Percentiles rank a stretch among this genome's conserved stretches.
Conservation (phyloP, 208 protist species). For the Phytomonas francai region DNA sequence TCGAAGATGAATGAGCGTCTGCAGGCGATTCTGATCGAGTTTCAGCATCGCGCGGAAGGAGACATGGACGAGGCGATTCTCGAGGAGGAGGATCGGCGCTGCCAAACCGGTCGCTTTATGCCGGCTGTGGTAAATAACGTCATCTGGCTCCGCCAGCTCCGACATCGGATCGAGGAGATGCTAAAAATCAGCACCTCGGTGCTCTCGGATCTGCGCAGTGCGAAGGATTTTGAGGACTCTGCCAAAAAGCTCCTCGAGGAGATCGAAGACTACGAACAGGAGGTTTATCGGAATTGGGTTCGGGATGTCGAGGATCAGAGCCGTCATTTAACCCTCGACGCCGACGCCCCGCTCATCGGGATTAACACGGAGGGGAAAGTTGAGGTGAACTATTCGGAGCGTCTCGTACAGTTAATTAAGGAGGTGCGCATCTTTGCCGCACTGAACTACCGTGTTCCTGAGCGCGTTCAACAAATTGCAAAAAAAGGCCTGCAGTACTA, state of each 20-base stretch:
- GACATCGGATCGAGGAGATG: constrained; percentile 70
- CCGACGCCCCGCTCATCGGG: constrained; percentile 76
- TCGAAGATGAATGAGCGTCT: constrained; percentile 85
- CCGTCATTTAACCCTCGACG: constrained; percentile 64
- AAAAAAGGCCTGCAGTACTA: constrained; percentile 75
- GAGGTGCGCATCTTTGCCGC: constrained; percentile 82
- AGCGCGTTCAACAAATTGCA: constrained; percentile 43
- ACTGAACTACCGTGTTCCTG: constrained; percentile 67
- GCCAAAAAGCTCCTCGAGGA: constrained; percentile 67
- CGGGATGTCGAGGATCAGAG: constrained; percentile 67
- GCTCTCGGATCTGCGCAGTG: constrained; percentile 67
- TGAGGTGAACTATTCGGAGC: constrained; percentile 86
- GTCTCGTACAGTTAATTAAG: constrained; percentile 82
- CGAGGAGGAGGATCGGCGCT: constrained; percentile 80
- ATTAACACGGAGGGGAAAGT: constrained; percentile 73
- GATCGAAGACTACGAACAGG: constrained; percentile 80
- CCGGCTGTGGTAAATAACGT: constrained; percentile 89
- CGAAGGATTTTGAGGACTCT: constrained; percentile 42
- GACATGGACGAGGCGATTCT: constrained; percentile 62
- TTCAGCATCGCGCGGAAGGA: constrained; percentile 73
- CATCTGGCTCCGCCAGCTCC: constrained; percentile 86
- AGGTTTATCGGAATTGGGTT: constrained; percentile 77
- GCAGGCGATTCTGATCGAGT: constrained; percentile 78
- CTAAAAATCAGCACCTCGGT: constrained; percentile 65
- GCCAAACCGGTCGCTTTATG: constrained; percentile 86